Percentiles rank a stretch among this genome's conserved stretches.
Evolutionary conservation across 257 asterid genomes (phyloP).

Genomic region (Solanum lycopersicoides): DNA sequence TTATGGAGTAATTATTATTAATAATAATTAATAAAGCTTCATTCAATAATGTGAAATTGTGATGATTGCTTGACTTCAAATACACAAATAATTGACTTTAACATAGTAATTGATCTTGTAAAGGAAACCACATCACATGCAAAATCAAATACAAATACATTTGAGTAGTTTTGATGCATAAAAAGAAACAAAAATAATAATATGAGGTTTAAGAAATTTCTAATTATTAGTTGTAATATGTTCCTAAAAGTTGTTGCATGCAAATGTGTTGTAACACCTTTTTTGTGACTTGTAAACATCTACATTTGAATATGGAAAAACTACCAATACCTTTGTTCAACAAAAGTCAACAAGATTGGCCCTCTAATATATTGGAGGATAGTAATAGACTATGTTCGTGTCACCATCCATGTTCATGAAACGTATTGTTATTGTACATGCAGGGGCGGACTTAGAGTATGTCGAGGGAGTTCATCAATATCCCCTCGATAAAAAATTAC

Average conservation of each 20-base stretch:
- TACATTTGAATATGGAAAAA: neutral
- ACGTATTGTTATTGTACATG: neutral
- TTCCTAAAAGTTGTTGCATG: constrained; percentile 5
- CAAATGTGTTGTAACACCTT: constrained; percentile 3
- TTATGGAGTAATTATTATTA: neutral
- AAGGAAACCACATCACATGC: neutral
- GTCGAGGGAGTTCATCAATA: no score
- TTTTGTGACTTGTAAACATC: constrained; percentile 10
- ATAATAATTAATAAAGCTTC: neutral
- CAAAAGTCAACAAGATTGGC: neutral
- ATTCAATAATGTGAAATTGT: neutral
- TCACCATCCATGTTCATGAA: neutral
- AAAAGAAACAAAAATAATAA: neutral
- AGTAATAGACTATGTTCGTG: neutral
- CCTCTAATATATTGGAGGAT: neutral
- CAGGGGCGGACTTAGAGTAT: no score
- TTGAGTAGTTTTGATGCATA: neutral
- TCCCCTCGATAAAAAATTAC: no score
- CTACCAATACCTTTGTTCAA: neutral
- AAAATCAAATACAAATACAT: neutral
- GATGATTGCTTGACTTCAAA: neutral
- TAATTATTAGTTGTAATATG: neutral
- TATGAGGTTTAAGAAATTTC: neutral
- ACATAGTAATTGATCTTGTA: neutral
- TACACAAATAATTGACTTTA: neutral